A percentile compares a stretch with the other conserved stretches of the same genome.
phyloP scores from a whole-genome alignment of 225 moss, liverwort and hornwort genomes.

The Climacium dendroides region DNA sequence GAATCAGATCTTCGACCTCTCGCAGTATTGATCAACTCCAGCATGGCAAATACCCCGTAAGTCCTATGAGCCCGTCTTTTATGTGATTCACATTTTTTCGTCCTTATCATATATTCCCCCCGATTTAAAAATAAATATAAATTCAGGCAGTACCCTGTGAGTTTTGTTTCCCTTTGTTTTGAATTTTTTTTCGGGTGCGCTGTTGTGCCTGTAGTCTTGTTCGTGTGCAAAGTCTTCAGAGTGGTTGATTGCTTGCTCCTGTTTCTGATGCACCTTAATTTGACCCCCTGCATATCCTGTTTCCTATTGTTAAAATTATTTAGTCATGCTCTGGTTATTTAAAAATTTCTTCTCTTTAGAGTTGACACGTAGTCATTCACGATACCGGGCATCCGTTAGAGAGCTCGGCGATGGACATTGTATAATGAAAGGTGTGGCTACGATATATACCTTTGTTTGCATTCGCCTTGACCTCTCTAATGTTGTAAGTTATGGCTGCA shows the following conservation, averaged over 20 bases:
- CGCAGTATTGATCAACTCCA: conserved; percentile 53
- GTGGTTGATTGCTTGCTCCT: neutral
- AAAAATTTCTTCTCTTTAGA: neutral
- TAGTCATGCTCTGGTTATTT: neutral
- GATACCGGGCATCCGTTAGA: neutral
- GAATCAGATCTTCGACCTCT: conserved; percentile 62
- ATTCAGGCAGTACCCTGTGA: neutral
- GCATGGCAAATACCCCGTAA: conserved; percentile 44
- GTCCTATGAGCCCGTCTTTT: neutral
- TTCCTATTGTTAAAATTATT: neutral
- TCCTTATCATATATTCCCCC: neutral
- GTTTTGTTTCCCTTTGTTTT: neutral
- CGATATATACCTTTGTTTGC: neutral
- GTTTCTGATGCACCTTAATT: neutral
- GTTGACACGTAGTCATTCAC: neutral
- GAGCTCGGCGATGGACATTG: neutral
- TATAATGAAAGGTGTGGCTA: neutral
- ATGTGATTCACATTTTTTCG: neutral
- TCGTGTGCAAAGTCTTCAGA: neutral
- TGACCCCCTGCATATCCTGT: neutral
- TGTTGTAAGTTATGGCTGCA: conserved; percentile 21
- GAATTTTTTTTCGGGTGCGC: neutral
- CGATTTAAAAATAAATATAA: neutral
- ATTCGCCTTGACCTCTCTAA: neutral
- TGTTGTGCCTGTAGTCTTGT: neutral